Conservation (phyloP, 2,329 filamentous ascomycete species). For the Penicillium hesseltinei region DNA sequence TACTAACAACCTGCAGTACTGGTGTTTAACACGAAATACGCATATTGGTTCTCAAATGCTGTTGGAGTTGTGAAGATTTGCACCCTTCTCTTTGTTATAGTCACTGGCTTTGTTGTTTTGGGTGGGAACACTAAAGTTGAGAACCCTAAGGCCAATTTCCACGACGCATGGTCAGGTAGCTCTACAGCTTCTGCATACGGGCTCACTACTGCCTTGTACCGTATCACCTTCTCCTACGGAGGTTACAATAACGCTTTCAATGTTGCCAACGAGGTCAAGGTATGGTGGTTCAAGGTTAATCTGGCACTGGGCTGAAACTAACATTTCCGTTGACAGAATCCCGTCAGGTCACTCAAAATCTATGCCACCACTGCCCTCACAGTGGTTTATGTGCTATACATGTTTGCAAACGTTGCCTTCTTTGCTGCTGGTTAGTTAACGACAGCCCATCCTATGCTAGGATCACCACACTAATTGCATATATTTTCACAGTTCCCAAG, state of each 20-base stretch:
- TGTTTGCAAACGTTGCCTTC: constrained; percentile 60
- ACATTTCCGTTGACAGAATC: constrained; percentile 43
- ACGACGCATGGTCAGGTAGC: constrained; percentile 53
- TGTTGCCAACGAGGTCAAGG: constrained; percentile 59
- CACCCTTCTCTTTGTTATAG: constrained; percentile 60
- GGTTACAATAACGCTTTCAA: constrained; percentile 62
- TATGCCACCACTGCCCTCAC: constrained; percentile 6
- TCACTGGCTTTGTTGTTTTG: constrained; percentile 61
- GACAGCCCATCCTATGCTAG: constrained; percentile 18
- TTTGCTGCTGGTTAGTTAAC: constrained; percentile 47
- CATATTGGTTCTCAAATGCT: constrained; percentile 55
- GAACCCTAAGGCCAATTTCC: constrained; percentile 55
- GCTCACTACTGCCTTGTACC: constrained; percentile 57
- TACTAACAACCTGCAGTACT: constrained; percentile 34
- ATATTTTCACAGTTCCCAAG: constrained; percentile 38
- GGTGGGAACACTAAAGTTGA: constrained; percentile 53
- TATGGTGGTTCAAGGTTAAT: constrained; percentile 10
- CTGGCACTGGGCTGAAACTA: neutral
- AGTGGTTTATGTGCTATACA: constrained; percentile 47
- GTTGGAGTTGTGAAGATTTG: constrained; percentile 60
- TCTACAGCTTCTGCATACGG: constrained; percentile 46
- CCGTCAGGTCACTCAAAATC: constrained; percentile 49
- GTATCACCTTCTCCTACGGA: constrained; percentile 57
- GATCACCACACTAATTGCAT: neutral
- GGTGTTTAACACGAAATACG: constrained; percentile 57